Conservation (phyloP, 2,329 filamentous ascomycete species). For the Boeremia lycopersici region DNA sequence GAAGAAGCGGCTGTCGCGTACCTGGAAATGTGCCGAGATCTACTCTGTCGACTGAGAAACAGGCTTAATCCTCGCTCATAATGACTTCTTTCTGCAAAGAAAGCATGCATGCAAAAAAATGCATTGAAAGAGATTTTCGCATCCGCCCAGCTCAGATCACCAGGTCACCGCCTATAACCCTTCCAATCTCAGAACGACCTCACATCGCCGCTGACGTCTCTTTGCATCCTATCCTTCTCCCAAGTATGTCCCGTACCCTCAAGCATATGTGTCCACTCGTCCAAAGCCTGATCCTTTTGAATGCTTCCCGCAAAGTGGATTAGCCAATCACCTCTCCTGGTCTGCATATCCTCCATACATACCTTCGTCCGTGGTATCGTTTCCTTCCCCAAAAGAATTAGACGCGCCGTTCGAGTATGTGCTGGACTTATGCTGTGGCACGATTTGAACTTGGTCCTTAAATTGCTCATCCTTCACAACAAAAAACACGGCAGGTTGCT, state of each 20-base stretch:
- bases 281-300: conserved; percentile 44
- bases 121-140: no score
- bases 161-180: conserved; percentile 1
- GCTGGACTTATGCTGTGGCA: conserved; percentile 54
- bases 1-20: neutral
- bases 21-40: neutral
- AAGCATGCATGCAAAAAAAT: no score
- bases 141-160: neutral
- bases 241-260: conserved; percentile 28
- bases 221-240: conserved; percentile 25
- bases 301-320: conserved; percentile 52
- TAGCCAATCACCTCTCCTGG: conserved; percentile 50
- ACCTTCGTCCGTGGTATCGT: conserved; percentile 44
- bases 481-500: conserved; percentile 51
- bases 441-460: conserved; percentile 38
- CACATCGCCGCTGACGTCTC: conserved; percentile 35
- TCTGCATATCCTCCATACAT: conserved; percentile 38
- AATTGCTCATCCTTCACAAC: conserved; percentile 46
- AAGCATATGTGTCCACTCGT: conserved; percentile 39
- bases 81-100: no score
- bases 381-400: conserved; percentile 21
- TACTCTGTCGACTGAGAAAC: neutral
- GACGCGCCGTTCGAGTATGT: conserved; percentile 46
- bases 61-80: no score
- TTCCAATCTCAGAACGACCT: conserved; percentile 25